Percentiles rank a stretch among this genome's conserved stretches.
Evolutionary conservation across 176 grass and related monocot species (phyloP).

Genomic region (Oryza glaberrima): DNA sequence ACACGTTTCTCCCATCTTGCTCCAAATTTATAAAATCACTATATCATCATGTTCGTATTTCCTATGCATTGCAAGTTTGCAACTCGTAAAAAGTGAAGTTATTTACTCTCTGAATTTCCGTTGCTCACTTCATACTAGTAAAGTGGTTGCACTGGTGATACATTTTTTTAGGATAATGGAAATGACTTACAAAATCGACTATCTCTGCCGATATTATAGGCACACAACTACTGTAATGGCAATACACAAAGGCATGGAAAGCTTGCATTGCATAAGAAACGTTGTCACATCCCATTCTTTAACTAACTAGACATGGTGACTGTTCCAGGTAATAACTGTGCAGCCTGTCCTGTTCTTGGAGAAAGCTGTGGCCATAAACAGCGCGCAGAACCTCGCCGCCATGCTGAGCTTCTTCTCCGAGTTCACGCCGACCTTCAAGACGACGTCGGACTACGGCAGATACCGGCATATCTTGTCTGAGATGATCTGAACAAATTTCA

Average conservation of each 20-base stretch:
- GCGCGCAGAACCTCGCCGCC: constrained; percentile 61
- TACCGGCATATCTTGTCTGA: constrained; percentile 74
- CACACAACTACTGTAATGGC: not conserved
- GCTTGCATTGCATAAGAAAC: not conserved
- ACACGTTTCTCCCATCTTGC: not conserved
- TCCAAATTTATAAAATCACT: not conserved
- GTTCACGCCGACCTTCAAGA: constrained; percentile 76
- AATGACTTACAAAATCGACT: too few relatives aligned
- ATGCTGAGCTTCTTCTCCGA: constrained; percentile 87
- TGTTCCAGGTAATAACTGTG: constrained; percentile 78
- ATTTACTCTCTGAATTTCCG: not conserved
- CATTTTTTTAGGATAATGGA: too few relatives aligned
- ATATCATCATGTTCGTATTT: not conserved
- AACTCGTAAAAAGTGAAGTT: not conserved
- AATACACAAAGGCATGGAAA: not conserved
- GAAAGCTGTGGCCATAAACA: constrained; percentile 68
- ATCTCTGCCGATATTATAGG: too few relatives aligned
- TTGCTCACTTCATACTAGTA: too few relatives aligned
- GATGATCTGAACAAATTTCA: constrained; percentile 53
- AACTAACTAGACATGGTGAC: constrained; percentile 18
- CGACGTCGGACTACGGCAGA: constrained; percentile 63
- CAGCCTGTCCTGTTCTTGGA: constrained; percentile 84
- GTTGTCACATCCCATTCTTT: not conserved
- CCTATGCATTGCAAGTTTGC: too few relatives aligned
- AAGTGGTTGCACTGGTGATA: not conserved